Conservation (phyloP, 2,329 filamentous ascomycete species). For the Cercospora canescens region DNA sequence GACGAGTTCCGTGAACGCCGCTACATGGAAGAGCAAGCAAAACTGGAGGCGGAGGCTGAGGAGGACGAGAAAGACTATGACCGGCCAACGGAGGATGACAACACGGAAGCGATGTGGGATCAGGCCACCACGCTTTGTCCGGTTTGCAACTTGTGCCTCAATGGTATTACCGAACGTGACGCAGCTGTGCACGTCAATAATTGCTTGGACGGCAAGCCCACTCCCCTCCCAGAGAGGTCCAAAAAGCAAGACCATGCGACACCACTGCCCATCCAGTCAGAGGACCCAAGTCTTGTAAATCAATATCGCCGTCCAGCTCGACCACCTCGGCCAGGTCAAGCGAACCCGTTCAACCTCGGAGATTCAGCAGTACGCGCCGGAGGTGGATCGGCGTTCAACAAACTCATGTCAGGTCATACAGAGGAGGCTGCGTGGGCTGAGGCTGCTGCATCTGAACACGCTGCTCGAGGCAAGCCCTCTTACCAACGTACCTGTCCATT, state of each 20-base stretch:
- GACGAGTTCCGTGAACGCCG: conserved; percentile 55
- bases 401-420: conserved; percentile 87
- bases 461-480: conserved; percentile 79
- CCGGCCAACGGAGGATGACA: conserved; percentile 20
- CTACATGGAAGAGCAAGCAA: conserved; percentile 72
- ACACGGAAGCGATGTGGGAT: conserved; percentile 2
- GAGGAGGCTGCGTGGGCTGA: conserved; percentile 89
- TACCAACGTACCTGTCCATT: conserved; percentile 93
- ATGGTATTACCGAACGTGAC: conserved; percentile 59
- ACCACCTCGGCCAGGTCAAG: conserved; percentile 75
- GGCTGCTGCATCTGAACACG: conserved; percentile 76
- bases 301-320: conserved; percentile 65
- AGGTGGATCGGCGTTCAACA: conserved; percentile 76
- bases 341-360: conserved; percentile 69
- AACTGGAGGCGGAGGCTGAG: conserved; percentile 55
- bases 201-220: conserved; percentile 81
- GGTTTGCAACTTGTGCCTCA: conserved; percentile 69
- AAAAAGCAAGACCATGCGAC: conserved; percentile 20
- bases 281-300: conserved; percentile 42
- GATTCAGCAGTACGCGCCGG: conserved; percentile 31
- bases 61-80: conserved; percentile 48
- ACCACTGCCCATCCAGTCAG: conserved; percentile 18
- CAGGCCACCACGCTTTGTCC: conserved; percentile 57
- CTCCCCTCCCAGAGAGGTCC: conserved; percentile 50
- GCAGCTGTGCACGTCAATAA: conserved; percentile 85